Evolutionary conservation across 2,329 filamentous ascomycete species (phyloP).

Genomic region (Eutypella sp.): DNA sequence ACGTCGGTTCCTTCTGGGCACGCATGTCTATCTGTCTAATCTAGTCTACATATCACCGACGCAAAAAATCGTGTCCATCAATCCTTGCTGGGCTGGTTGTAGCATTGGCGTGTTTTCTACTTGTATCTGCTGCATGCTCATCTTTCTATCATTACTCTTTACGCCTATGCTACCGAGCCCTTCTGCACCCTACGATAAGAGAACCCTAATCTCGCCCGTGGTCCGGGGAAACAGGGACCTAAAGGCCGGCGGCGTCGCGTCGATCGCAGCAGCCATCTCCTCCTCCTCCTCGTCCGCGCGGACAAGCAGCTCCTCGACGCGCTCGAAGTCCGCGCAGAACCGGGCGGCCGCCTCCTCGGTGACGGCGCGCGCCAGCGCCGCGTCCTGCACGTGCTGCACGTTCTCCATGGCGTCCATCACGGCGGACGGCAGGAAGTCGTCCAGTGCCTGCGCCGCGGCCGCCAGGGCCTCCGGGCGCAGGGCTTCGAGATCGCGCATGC

Average conservation of each 20-base stretch:
- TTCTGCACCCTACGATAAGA: conserved; percentile 43
- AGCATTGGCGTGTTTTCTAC: too few species aligned
- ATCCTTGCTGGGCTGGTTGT: too few species aligned
- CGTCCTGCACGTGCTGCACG: conserved; percentile 67
- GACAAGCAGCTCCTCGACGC: conserved; percentile 46
- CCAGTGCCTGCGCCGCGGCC: conserved; percentile 68
- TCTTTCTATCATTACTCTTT: too few species aligned
- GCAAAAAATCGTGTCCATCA: too few species aligned
- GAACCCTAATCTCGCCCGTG: conserved; percentile 53
- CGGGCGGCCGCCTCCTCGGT: conserved; percentile 77
- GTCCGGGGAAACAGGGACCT: conserved; percentile 53
- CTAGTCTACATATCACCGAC: too few species aligned
- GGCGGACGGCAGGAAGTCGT: conserved; percentile 88
- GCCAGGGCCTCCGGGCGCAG: conserved; percentile 59
- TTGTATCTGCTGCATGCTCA: too few species aligned
- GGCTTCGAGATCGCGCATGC: conserved; percentile 45
- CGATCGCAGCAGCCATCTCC: conserved; percentile 12
- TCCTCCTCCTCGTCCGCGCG: conserved; percentile 33
- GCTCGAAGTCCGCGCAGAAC: conserved; percentile 82
- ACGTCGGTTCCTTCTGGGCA: too few species aligned
- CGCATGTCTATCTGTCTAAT: too few species aligned
- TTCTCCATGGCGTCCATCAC: conserved; percentile 88
- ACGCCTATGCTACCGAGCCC: too few species aligned
- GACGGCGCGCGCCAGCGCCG: conserved; percentile 65
- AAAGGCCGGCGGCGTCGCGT: conserved; percentile 27